Evolutionary conservation across 305 asterid genomes (phyloP).

Genomic region (Petunia hybrid): DNA sequence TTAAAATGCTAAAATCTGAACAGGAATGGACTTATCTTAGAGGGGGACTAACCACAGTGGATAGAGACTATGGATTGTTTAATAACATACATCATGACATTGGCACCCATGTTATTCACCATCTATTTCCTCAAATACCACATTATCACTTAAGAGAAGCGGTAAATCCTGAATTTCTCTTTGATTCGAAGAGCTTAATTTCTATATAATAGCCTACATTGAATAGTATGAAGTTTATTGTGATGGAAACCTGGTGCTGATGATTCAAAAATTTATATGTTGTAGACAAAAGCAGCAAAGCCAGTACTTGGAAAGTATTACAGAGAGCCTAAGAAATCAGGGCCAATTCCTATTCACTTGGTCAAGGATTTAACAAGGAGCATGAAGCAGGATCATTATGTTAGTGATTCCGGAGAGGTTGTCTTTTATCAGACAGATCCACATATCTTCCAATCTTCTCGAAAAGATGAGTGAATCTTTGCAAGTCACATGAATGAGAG

Average conservation of each 20-base stretch:
- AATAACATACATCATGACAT: constrained; percentile 90
- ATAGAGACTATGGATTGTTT: constrained; percentile 86
- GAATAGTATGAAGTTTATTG: no score
- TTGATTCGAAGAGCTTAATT: background rate
- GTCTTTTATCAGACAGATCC: constrained; percentile 81
- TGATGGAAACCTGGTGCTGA: background rate
- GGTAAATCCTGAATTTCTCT: constrained; percentile 38
- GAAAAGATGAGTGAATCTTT: background rate
- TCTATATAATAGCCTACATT: no score
- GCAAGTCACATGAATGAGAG: background rate
- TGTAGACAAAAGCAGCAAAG: constrained; percentile 88
- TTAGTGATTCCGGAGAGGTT: constrained; percentile 79
- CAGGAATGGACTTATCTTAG: constrained; percentile 94
- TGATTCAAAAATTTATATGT: background rate
- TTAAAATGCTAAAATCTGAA: background rate
- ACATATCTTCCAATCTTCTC: constrained; percentile 16
- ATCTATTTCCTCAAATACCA: constrained; percentile 87
- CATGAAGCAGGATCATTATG: constrained; percentile 84
- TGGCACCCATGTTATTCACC: constrained; percentile 90
- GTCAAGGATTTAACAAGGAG: constrained; percentile 61
- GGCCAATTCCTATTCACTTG: constrained; percentile 72
- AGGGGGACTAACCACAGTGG: constrained; percentile 84
- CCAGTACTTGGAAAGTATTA: constrained; percentile 80
- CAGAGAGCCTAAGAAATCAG: constrained; percentile 75
- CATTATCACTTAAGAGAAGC: constrained; percentile 84